A percentile compares a stretch with the other conserved stretches of the same genome.
Evolutionary conservation across 768 basidiomycete genomes (phyloP).

Genomic region (Auriscalpium vulgare): DNA sequence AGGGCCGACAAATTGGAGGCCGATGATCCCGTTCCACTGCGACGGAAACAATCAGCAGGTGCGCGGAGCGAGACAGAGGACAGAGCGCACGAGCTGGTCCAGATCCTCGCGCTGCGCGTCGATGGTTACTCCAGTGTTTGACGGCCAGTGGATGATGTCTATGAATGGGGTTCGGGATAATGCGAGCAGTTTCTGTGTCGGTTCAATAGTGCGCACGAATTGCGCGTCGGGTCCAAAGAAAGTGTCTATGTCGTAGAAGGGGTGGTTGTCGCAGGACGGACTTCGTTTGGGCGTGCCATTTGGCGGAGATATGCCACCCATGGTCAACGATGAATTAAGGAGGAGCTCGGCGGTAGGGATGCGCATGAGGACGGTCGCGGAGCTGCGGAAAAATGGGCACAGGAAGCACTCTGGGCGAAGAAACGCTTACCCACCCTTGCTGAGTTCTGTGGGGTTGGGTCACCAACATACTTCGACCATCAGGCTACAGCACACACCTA

Average conservation of each 20-base stretch:
- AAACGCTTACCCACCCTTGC: not conserved
- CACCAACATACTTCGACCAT: not conserved
- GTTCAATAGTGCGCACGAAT: constrained; percentile 29
- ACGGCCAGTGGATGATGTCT: constrained; percentile 33
- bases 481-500: not conserved
- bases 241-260: constrained; percentile 1
- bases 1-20: constrained; percentile 36
- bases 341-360: not conserved
- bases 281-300: too few relatives aligned
- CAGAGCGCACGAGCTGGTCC: constrained; percentile 26
- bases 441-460: not conserved
- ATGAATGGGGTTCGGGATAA: constrained; percentile 25
- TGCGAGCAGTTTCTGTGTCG: constrained; percentile 23
- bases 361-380: constrained; percentile 1
- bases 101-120: constrained; percentile 18
- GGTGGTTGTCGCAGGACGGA: not conserved
- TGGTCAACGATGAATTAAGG: too few relatives aligned
- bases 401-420: too few relatives aligned
- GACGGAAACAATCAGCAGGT: too few relatives aligned
- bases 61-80: not conserved
- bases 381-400: not conserved
- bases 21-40: constrained; percentile 36
- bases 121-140: constrained; percentile 17
- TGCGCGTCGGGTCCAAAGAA: constrained; percentile 13
- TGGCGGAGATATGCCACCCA: too few relatives aligned